These are phyloP conservation scores for Capsella rubella DNA, from an alignment of 441 rosid genomes.

Conservation along the genomic window DNA sequence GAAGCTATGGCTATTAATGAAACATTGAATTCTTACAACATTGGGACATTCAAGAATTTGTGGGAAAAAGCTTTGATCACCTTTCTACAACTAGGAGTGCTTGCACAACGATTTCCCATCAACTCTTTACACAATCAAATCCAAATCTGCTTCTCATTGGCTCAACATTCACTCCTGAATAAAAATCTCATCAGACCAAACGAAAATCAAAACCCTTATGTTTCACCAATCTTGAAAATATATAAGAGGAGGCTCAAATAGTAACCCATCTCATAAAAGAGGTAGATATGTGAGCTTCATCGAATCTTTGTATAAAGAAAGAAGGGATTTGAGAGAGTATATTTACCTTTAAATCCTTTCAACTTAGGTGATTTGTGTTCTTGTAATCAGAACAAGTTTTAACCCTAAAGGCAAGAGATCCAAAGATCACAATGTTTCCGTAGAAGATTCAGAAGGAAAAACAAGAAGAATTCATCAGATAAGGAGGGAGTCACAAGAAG, in stretches of 20 bases:
- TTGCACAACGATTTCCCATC: constrained; percentile 51
- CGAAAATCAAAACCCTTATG: constrained; percentile 17
- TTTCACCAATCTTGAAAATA: neutral
- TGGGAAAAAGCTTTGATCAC: constrained; percentile 19
- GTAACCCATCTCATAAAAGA: neutral
- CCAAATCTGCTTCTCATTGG: constrained; percentile 34
- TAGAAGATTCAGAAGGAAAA: constrained; percentile 23
- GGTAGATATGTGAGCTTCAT: constrained; percentile 1
- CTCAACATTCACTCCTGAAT: constrained; percentile 38
- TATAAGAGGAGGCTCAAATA: neutral
- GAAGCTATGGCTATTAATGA: constrained; percentile 30
- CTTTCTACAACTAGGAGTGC: constrained; percentile 43
- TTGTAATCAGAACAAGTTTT: constrained; percentile 13
- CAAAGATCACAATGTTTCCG: constrained; percentile 8
- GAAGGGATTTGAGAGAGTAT: constrained; percentile 15
- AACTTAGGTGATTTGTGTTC: constrained; percentile 25
- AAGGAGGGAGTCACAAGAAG: constrained; percentile 34
- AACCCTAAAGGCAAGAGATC: constrained; percentile 15
- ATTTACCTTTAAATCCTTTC: constrained; percentile 30
- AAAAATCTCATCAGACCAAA: constrained; percentile 18
- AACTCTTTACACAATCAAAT: constrained; percentile 36
- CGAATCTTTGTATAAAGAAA: constrained; percentile 3
- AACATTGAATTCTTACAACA: neutral
- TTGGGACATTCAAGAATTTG: neutral
- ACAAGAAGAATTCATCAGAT: constrained; percentile 22